Percentiles rank a stretch among this genome's conserved stretches.
These are phyloP conservation scores for Leishmania guyanensis DNA, from an alignment of 208 protist genomes.

Conservation along the genomic window DNA sequence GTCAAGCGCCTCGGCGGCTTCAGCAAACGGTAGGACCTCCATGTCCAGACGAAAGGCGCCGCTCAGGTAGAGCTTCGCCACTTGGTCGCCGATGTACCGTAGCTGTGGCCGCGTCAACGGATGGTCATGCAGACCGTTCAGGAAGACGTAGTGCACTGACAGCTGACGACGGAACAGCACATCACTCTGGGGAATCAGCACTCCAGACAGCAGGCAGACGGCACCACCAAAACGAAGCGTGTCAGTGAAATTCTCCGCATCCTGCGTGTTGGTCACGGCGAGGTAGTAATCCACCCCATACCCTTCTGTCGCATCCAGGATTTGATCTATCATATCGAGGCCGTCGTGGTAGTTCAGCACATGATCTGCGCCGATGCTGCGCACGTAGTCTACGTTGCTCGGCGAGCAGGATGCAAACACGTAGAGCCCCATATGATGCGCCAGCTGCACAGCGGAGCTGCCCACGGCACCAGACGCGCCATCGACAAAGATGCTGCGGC, in stretches of 20 bases:
- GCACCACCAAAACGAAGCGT: constrained; percentile 70
- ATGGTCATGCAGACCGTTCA: constrained; percentile 44
- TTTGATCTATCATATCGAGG: constrained; percentile 33
- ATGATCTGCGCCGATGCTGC: constrained; percentile 58
- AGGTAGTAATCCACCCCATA: constrained; percentile 81
- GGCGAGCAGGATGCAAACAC: constrained; percentile 70
- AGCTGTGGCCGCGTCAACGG: constrained; percentile 42
- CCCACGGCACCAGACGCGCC: constrained; percentile 79
- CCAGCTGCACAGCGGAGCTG: constrained; percentile 72
- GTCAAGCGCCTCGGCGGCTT: constrained; percentile 26
- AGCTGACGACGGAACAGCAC: constrained; percentile 60
- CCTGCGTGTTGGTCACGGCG: constrained; percentile 41
- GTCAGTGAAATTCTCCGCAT: constrained; percentile 44
- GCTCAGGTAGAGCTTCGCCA: constrained; percentile 43
- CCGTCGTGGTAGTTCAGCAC: constrained; percentile 69
- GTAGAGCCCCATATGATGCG: constrained; percentile 62
- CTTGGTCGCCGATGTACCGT: constrained; percentile 30
- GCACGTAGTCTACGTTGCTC: constrained; percentile 50
- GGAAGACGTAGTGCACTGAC: constrained; percentile 67
- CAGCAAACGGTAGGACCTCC: constrained; percentile 26
- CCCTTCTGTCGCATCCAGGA: constrained; percentile 24
- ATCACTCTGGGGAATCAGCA: constrained; percentile 33
- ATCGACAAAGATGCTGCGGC: constrained; percentile 74
- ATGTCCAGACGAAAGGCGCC: constrained; percentile 42
- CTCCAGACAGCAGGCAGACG: constrained; percentile 62